Evolutionary conservation across 192 early-diverging fungal genomes (phyloP), one percentile per base, ranked within the genome.

Genomic region (Irineochytrium annulatum): DNA sequence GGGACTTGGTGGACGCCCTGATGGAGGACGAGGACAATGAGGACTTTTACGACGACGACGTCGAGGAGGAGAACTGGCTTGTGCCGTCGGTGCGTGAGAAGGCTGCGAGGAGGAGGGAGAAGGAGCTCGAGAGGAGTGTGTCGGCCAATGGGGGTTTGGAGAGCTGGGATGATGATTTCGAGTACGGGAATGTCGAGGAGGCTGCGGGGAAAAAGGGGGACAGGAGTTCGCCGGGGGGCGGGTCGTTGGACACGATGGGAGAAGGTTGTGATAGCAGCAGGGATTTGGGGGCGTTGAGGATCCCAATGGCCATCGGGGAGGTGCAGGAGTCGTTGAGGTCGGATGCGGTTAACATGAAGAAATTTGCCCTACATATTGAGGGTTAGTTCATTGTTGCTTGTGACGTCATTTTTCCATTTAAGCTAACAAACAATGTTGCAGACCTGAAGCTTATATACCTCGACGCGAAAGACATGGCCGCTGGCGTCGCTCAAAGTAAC

Each of bases 161-260:
- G 56, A 74, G 68, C 51, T 74, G 72, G 72, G 72, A 74, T 56
- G 72, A 69, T 57, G 72, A 74, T 54, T 74, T 74, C 55, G 55
- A 64, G 20, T 46, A 24, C 2, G 63, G 34, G 20, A 44, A 35
- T 0, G 55, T 53, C 6, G 56, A 60, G 26, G 34, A 20, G 34
- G 48, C 26, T 1, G 51, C 6, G 2, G 39, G 14, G 27, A 24
- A 43, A n/a, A n/a, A n/a, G n/a, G n/a, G n/a, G 19, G 44, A 19
- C 3, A 31, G n/a, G 16, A 22, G 19, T n/a, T n/a, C n/a, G n/a
- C n/a, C n/a, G n/a, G n/a, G n/a, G n/a, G n/a, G n/a, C n/a, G n/a
- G n/a, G n/a, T n/a, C n/a, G n/a, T n/a, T n/a, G n/a, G n/a, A n/a
- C n/a, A n/a, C n/a, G n/a, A n/a, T n/a, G 30, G 39, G 37, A 16